phyloP scores from a whole-genome alignment of 1,139 yeast genomes.

The Yamadazyma diddensiae region DNA sequence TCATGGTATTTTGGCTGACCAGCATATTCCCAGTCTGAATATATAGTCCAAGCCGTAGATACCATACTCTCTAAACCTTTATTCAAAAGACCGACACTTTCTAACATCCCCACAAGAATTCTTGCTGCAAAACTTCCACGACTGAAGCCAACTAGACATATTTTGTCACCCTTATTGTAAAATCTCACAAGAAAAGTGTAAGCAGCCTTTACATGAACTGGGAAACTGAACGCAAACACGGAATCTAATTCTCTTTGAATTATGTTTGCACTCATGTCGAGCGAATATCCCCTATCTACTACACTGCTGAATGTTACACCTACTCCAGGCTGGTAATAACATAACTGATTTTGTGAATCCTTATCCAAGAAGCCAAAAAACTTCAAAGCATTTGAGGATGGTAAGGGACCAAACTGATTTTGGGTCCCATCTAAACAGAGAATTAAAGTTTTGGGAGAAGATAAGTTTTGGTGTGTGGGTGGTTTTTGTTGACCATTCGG shows the following conservation, averaged over 20 bases:
- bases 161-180: slow-evolving; percentile 47
- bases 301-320: slow-evolving; percentile 46
- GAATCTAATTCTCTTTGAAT: slow-evolving; percentile 37
- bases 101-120: slow-evolving; percentile 61
- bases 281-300: slow-evolving; percentile 3
- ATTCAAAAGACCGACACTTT: slow-evolving; percentile 53
- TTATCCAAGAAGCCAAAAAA: slow-evolving; percentile 52
- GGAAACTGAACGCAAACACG: slow-evolving; percentile 51
- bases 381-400: slow-evolving; percentile 55
- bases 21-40: slow-evolving; percentile 58
- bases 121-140: slow-evolving; percentile 67
- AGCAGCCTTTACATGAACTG: slow-evolving; percentile 54
- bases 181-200: slow-evolving; percentile 49
- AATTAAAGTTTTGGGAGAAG: slow-evolving; percentile 22
- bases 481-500: too few relatives aligned
- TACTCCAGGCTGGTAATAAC: slow-evolving; percentile 68
- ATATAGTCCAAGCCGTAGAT: slow-evolving; percentile 58
- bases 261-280: slow-evolving; percentile 14
- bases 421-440: slow-evolving; percentile 66
- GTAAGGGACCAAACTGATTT: slow-evolving; percentile 53
- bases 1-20: slow-evolving; percentile 50
- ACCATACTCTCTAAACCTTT: slow-evolving; percentile 53
- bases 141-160: slow-evolving; percentile 59
- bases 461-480: background rate
- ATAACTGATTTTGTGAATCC: slow-evolving; percentile 39